A percentile compares a stretch with the other conserved stretches of the same genome.
phyloP scores from a whole-genome alignment of 108 stramenopile species.

The Pelagomonas calceolata region DNA sequence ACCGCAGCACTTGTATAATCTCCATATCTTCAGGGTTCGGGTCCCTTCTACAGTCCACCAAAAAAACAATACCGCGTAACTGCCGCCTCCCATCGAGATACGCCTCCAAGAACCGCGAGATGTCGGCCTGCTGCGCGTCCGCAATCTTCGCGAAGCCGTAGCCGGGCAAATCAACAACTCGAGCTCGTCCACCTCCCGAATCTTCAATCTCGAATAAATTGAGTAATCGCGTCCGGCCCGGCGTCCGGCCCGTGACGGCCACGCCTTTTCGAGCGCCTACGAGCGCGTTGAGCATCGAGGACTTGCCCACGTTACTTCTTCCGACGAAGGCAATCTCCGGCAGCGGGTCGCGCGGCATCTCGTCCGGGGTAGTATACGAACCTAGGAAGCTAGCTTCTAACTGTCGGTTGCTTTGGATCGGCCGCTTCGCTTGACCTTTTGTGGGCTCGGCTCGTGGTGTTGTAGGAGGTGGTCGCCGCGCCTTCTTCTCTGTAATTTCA shows the following conservation, averaged over 20 bases:
- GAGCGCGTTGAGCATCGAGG: conserved; percentile 35
- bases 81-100: conserved; percentile 24
- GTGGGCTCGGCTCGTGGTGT: no score
- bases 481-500: no score
- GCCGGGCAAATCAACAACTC: conserved; percentile 32
- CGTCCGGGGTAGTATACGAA: neutral
- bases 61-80: conserved; percentile 23
- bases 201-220: conserved; percentile 16
- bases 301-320: conserved; percentile 41
- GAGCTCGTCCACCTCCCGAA: conserved; percentile 10
- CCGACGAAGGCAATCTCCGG: conserved; percentile 42
- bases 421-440: no score
- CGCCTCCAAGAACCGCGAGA: conserved; percentile 10
- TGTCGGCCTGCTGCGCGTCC: conserved; percentile 27
- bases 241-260: conserved; percentile 24
- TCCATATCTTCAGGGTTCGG: neutral
- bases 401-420: no score
- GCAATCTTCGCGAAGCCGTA: conserved; percentile 39
- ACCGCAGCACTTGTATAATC: conserved; percentile 9
- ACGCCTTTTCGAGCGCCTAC: conserved; percentile 25
- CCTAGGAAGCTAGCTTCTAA: no score
- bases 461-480: no score
- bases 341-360: conserved; percentile 7
- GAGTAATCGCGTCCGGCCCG: conserved; percentile 33
- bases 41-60: conserved; percentile 31